Base-by-base conservation (phyloP, 352 stramenopile species). In the Globisporangium recalcitrans region DNA sequence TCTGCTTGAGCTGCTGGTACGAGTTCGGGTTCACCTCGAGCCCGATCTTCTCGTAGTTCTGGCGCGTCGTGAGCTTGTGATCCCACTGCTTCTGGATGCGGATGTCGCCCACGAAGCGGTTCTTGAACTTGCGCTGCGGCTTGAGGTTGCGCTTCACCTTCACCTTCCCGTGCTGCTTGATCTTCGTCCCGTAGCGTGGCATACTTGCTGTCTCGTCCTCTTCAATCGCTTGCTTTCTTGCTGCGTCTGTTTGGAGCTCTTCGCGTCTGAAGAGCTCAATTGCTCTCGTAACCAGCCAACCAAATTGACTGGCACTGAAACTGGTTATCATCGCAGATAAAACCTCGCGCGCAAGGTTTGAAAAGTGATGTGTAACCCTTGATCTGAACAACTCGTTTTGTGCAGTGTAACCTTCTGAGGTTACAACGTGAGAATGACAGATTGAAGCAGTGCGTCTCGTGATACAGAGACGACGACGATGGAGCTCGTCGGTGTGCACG, bases 11-110 rank as follows among this genome's bases (percentile, higher is more conserved):
- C 57, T 73, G 68, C 32, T 77, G 48, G 65, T 80, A 66, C 46
- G 68, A 74, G 74, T 93, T 93, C 22, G 85, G 81, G 63, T 93
- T 68, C 51, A 64, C 75, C 54, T 84, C 70, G 26, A 93, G 73
- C 0, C 82, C 85, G 49, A 93, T 84, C 8, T 78, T 76, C 31
- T 68, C 80, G 71, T 91, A 93, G 74, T 93, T 93, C 63, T 93
- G 85, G 65, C 72, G 75, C 32, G 79, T 88, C 44, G 85, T 93
- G 68, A 85, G 77, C 54, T 83, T 78, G 73, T 93, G 85, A 63
- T 91, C 65, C 85, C 85, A 93, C 31, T 87, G 73, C 63, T 80
- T 57, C 63, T 88, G 79, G 68, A 93, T 77, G 51, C 78, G 74
- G 24, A 78, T 68, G 73, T 93, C 82, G 53, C 82, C 75, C 54